These are phyloP conservation scores for Exsudoporus frostii DNA, from an alignment of 768 basidiomycete species.

Conservation along the genomic window DNA sequence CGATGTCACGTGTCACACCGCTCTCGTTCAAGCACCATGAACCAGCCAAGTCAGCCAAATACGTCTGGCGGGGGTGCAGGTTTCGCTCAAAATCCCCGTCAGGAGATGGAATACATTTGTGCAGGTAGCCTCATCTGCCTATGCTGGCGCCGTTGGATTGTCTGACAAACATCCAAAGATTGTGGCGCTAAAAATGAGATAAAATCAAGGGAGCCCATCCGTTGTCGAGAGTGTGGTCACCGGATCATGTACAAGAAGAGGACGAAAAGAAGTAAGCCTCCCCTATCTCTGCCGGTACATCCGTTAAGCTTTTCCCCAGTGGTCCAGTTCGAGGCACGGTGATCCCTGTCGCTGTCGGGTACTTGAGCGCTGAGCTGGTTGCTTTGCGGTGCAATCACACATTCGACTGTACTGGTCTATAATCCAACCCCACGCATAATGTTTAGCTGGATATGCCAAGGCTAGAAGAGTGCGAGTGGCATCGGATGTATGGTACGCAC, in stretches of 20 bases:
- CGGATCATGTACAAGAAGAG: conserved; percentile 99
- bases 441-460: not conserved
- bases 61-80: conserved; percentile 32
- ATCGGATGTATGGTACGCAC: not conserved
- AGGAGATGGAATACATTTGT: conserved; percentile 83
- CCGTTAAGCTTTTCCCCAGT: conserved; percentile 17
- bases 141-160: not conserved
- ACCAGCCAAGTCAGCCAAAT: conserved; percentile 34
- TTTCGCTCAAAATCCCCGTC: conserved; percentile 40
- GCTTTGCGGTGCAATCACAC: not conserved
- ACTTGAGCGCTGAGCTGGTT: not conserved
- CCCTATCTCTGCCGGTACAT: not conserved
- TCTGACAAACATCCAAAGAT: conserved; percentile 45
- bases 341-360: conserved; percentile 1
- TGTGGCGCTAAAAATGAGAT: conserved; percentile 93
- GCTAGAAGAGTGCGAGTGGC: not conserved
- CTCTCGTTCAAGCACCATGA: conserved; percentile 30
- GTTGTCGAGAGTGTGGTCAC: conserved; percentile 95
- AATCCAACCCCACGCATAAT: not conserved
- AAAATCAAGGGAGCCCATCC: conserved; percentile 86
- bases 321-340: conserved; percentile 35
- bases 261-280: conserved; percentile 80
- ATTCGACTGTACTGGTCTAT: not conserved
- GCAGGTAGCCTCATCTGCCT: conserved; percentile 54
- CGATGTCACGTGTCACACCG: conserved; percentile 15